Percentiles rank a stretch among this genome's conserved stretches.
Conservation (phyloP, 2,329 filamentous ascomycete species). For the Kalaharituber pfeilii region DNA sequence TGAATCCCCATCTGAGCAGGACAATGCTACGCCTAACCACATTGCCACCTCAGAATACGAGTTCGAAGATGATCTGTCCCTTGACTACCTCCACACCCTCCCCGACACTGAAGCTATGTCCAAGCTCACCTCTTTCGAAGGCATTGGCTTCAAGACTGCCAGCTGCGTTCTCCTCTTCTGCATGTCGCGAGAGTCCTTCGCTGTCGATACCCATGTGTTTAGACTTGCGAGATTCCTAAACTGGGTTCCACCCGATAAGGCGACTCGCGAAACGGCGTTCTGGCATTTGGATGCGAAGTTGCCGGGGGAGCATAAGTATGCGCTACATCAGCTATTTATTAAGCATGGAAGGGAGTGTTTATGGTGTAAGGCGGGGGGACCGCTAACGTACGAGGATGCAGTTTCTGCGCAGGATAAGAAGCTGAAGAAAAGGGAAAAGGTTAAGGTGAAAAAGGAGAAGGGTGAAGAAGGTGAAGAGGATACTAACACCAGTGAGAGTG, state of each 20-base stretch:
- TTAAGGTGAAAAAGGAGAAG: neutral
- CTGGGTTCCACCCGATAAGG: constrained; percentile 34
- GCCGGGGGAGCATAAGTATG: constrained; percentile 35
- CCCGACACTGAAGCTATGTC: constrained; percentile 34
- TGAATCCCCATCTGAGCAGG: neutral
- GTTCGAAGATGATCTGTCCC: constrained; percentile 23
- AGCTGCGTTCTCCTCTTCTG: constrained; percentile 38
- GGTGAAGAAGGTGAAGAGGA: constrained; percentile 4
- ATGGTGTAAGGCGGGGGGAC: constrained; percentile 29
- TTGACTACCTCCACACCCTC: constrained; percentile 34
- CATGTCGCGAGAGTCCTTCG: constrained; percentile 33
- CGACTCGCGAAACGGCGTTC: constrained; percentile 32
- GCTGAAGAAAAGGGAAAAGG: neutral
- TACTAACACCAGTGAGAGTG: constrained; percentile 11
- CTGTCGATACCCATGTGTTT: constrained; percentile 39
- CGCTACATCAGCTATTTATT: constrained; percentile 39
- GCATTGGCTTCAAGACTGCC: constrained; percentile 39
- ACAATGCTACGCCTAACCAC: neutral
- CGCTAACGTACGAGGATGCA: neutral
- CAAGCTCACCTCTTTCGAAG: constrained; percentile 35
- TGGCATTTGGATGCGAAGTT: constrained; percentile 35
- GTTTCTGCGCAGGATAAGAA: constrained; percentile 3
- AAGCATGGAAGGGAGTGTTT: constrained; percentile 32
- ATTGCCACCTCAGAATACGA: neutral
- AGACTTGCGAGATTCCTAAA: constrained; percentile 34